Conservation (phyloP, 345 rosid species). For the Citrus maxima region DNA sequence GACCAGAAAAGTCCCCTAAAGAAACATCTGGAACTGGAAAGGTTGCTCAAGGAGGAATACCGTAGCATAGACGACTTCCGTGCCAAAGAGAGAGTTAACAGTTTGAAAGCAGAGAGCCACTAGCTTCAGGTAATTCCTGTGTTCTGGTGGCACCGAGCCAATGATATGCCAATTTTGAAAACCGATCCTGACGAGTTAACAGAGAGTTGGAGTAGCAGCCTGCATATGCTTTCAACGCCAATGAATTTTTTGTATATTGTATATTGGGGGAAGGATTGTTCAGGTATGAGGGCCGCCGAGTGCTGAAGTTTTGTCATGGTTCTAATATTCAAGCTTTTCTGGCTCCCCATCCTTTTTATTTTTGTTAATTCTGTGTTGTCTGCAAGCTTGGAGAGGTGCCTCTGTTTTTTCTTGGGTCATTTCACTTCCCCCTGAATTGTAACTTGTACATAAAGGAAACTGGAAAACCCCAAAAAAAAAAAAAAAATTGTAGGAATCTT, state of each 20-base stretch:
- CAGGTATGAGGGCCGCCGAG: conserved; percentile 19
- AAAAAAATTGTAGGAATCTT: conserved; percentile 19
- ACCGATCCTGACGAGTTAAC: conserved; percentile 14
- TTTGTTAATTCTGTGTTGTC: conserved; percentile 6
- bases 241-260: conserved; percentile 23
- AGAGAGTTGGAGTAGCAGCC: conserved; percentile 16
- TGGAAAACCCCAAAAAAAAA: not conserved
- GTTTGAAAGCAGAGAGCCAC: conserved; percentile 33
- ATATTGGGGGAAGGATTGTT: conserved; percentile 22
- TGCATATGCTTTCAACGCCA: conserved; percentile 7
- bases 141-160: not conserved
- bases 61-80: conserved; percentile 71
- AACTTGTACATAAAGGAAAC: conserved; percentile 38
- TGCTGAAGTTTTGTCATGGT: conserved; percentile 15
- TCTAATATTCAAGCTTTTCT: not conserved
- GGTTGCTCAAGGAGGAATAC: conserved; percentile 65
- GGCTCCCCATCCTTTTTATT: not conserved
- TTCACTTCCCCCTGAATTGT: conserved; percentile 22
- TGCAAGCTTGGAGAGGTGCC: conserved; percentile 31
- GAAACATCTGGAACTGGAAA: conserved; percentile 80
- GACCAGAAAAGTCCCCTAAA: conserved; percentile 44
- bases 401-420: conserved; percentile 4
- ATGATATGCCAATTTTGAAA: conserved; percentile 39
- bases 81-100: conserved; percentile 37
- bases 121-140: conserved; percentile 10